Conservation (phyloP, 2,329 filamentous ascomycete species). For the Ophidiomyces ophidiicola region DNA sequence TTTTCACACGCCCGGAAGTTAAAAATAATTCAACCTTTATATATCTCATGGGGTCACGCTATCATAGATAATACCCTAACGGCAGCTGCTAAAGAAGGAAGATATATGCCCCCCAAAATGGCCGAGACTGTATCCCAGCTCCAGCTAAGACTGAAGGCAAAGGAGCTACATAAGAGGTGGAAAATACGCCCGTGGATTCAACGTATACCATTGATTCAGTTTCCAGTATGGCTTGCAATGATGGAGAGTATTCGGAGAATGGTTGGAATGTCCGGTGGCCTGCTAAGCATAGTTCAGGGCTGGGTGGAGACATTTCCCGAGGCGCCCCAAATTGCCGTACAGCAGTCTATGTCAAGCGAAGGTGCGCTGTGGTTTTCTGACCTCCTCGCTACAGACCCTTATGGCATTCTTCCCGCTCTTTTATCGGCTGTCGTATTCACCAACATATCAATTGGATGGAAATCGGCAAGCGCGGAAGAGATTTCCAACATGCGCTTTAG, state of each 20-base stretch:
- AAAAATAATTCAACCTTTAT: constrained; percentile 34
- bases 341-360: constrained; percentile 43
- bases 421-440: constrained; percentile 39
- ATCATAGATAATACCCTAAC: constrained; percentile 3
- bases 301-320: constrained; percentile 15
- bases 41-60: constrained; percentile 26
- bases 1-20: constrained; percentile 30
- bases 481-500: constrained; percentile 9
- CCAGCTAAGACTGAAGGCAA: constrained; percentile 19
- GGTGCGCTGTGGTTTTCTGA: constrained; percentile 52
- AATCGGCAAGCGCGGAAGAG: constrained; percentile 17
- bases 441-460: constrained; percentile 31
- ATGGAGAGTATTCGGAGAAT: constrained; percentile 40
- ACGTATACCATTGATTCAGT: constrained; percentile 27
- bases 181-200: constrained; percentile 26
- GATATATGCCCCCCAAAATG: constrained; percentile 14
- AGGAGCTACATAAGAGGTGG: constrained; percentile 26
- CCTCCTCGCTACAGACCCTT: constrained; percentile 43
- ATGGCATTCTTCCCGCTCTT: constrained; percentile 37
- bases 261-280: constrained; percentile 33
- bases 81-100: neutral
- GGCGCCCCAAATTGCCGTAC: constrained; percentile 22
- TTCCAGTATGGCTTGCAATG: constrained; percentile 37
- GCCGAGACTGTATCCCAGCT: constrained; percentile 16
- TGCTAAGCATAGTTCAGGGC: constrained; percentile 30